Percentiles rank a stretch among this genome's conserved stretches.
These are phyloP conservation scores for Fraxinus nigra DNA, from an alignment of 305 asterid genomes.

Conservation along the genomic window DNA sequence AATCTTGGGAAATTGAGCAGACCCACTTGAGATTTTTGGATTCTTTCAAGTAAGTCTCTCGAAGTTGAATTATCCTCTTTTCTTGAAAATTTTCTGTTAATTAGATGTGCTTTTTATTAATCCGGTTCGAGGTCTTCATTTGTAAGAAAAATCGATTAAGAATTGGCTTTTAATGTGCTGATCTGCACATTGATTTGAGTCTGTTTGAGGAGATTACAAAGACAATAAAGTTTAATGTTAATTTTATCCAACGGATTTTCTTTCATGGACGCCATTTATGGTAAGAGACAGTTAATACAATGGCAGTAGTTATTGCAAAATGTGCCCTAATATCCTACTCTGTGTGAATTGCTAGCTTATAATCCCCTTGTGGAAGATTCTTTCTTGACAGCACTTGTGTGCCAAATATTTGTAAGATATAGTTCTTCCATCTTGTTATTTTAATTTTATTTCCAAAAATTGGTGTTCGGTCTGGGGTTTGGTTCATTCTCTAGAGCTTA, in stretches of 20 bases:
- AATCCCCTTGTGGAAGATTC: background rate
- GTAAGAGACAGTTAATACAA: background rate
- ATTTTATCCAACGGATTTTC: background rate
- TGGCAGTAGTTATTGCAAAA: background rate
- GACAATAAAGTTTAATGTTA: background rate
- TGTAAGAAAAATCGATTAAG: background rate
- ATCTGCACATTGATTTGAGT: background rate
- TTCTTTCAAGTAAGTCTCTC: conserved; percentile 45
- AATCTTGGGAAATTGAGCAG: conserved; percentile 48
- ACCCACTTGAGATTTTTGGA: conserved; percentile 42
- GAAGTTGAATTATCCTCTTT: conserved; percentile 20
- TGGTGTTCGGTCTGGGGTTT: background rate
- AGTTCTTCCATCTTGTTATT: background rate
- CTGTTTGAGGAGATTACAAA: background rate
- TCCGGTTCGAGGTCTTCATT: background rate
- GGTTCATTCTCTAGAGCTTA: background rate
- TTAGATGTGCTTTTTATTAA: background rate
- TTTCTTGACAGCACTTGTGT: background rate
- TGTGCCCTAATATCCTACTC: background rate
- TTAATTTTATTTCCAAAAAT: background rate
- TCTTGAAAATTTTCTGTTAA: background rate
- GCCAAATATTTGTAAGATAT: background rate
- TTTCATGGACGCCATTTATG: background rate
- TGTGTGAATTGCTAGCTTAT: background rate
- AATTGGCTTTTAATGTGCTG: background rate